Conservation (phyloP, 2,329 filamentous ascomycete genomes). For the Penicillium sp. region DNA sequence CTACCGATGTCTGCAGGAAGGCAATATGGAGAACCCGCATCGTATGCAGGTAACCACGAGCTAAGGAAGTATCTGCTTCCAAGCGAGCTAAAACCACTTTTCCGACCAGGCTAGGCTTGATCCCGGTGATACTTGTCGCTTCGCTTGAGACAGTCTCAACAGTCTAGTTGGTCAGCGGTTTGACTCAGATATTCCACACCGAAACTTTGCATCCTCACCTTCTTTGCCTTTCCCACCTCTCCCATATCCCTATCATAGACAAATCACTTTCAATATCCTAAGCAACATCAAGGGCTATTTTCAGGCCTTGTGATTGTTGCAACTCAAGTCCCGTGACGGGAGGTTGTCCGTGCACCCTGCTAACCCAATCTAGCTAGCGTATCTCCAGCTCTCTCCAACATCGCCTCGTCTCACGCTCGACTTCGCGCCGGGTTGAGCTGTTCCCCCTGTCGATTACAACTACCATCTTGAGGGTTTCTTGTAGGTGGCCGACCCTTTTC, state of each 20-base stretch:
- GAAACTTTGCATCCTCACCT: background rate
- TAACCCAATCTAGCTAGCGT: constrained; percentile 2
- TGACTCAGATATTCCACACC: background rate
- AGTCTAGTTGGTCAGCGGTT: background rate
- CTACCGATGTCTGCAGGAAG: too few species aligned
- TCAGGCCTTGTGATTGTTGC: background rate
- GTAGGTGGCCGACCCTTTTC: constrained; percentile 37
- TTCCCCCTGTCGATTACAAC: constrained; percentile 9
- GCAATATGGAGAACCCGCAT: background rate
- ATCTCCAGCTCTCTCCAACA: constrained; percentile 15
- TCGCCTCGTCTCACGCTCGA: constrained; percentile 8
- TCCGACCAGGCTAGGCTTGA: background rate
- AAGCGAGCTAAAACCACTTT: background rate
- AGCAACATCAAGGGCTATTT: background rate
- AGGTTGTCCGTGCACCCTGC: background rate
- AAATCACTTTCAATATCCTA: background rate
- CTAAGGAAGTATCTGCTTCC: background rate
- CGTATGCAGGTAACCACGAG: background rate
- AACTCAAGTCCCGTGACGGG: background rate
- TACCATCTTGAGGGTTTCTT: constrained; percentile 36
- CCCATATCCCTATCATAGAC: background rate
- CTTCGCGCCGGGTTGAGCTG: constrained; percentile 13
- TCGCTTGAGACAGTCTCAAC: background rate
- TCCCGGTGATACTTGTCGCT: background rate
- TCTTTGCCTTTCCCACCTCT: background rate